These are phyloP conservation scores for Haematococcus sp. DNA, from an alignment of 139 green algal species.

Conservation along the genomic window DNA sequence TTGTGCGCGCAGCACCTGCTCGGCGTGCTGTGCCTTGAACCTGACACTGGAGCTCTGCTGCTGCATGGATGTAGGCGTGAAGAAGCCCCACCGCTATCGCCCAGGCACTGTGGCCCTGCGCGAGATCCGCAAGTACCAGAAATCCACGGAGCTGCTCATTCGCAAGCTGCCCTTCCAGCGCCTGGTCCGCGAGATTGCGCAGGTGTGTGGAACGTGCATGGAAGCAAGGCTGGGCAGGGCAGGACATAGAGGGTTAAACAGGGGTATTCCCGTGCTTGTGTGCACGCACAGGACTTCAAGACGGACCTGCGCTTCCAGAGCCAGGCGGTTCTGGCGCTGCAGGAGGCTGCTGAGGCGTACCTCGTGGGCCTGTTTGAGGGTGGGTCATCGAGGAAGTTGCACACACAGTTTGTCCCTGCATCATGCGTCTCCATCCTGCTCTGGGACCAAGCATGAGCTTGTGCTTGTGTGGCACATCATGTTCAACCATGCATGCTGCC, in stretches of 20 bases:
- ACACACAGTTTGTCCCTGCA: neutral
- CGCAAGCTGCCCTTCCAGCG: conserved; percentile 97
- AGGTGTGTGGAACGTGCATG: conserved; percentile 49
- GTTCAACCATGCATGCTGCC: conserved; percentile 9
- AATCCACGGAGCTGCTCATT: conserved; percentile 93
- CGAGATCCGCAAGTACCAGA: conserved; percentile 96
- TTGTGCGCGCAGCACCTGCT: neutral
- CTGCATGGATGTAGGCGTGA: conserved; percentile 42
- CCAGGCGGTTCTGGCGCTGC: conserved; percentile 86
- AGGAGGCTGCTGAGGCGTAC: conserved; percentile 96
- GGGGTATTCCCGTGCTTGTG: conserved; percentile 31
- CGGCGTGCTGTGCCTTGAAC: neutral
- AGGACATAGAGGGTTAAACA: conserved; percentile 64
- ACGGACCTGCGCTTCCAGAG: conserved; percentile 91
- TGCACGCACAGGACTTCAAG: conserved; percentile 98
- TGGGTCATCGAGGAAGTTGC: neutral
- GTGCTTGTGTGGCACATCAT: no score
- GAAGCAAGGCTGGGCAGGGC: no score
- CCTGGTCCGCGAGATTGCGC: conserved; percentile 96
- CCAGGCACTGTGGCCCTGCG: conserved; percentile 82
- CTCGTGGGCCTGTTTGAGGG: conserved; percentile 96
- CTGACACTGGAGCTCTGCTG: neutral
- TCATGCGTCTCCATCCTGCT: no score
- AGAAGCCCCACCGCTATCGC: conserved; percentile 86
- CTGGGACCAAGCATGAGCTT: no score